phyloP scores from a whole-genome alignment of 2,329 filamentous ascomycete genomes.

The Botrytis fragariae region DNA sequence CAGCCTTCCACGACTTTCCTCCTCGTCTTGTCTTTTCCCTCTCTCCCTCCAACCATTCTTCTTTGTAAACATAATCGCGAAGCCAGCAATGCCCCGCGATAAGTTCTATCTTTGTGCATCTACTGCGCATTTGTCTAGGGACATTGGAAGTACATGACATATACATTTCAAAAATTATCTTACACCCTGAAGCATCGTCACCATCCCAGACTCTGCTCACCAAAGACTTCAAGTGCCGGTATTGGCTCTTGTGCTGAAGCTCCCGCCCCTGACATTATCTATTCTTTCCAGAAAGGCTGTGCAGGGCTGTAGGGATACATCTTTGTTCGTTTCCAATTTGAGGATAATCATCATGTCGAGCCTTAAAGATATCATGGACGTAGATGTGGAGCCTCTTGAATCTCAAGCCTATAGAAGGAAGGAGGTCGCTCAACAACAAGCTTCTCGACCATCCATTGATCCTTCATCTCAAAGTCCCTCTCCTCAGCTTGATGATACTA shows the following conservation, averaged over 20 bases:
- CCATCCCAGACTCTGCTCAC: constrained; percentile 24
- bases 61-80: constrained; percentile 30
- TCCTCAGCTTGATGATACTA: constrained; percentile 29
- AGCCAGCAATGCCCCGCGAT: constrained; percentile 37
- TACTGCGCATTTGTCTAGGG: constrained; percentile 32
- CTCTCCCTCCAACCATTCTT: constrained; percentile 24
- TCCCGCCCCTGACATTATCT: constrained; percentile 30
- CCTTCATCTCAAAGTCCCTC: constrained; percentile 29
- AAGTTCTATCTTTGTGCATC: constrained; percentile 37
- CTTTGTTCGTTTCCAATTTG: constrained; percentile 32
- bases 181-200: constrained; percentile 18
- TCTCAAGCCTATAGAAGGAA: constrained; percentile 39
- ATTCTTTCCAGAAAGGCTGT: constrained; percentile 37
- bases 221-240: constrained; percentile 28
- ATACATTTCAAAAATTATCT: constrained; percentile 28
- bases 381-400: constrained; percentile 39
- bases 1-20: constrained; percentile 15
- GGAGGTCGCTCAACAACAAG: constrained; percentile 35
- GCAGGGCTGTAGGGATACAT: constrained; percentile 33
- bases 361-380: constrained; percentile 41
- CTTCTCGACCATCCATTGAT: constrained; percentile 29
- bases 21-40: constrained; percentile 12
- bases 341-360: constrained; percentile 37
- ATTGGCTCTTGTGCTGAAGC: constrained; percentile 31
- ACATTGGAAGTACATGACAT: constrained; percentile 30